Evolutionary conservation across 192 early-diverging fungal species (phyloP).

Genomic region (Gonapodya prolifera): DNA sequence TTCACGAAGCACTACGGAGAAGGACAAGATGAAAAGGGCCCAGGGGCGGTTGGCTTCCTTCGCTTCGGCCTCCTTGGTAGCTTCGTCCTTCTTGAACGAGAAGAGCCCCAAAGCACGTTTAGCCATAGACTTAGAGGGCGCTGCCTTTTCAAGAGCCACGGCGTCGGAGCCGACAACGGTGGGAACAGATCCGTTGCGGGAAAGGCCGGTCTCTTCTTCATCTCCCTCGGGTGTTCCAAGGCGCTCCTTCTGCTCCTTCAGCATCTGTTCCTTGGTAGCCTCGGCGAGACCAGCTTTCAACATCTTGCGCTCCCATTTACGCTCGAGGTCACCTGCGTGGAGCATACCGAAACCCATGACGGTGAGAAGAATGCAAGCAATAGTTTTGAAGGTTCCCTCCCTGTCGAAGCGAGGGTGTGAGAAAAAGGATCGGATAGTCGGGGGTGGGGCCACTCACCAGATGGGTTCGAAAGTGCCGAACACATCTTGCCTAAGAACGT

Average conservation of each 20-base stretch:
- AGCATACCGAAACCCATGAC: slow-evolving; percentile 74
- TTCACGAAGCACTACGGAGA: slow-evolving; percentile 6
- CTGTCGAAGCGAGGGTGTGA: slow-evolving; percentile 60
- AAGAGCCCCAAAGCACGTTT: no score
- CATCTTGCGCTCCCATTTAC: slow-evolving; percentile 64
- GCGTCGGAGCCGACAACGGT: neutral
- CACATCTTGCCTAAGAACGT: neutral
- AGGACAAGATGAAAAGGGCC: neutral
- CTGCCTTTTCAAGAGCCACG: neutral
- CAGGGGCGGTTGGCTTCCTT: neutral
- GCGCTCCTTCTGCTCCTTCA: neutral
- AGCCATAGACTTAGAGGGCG: no score
- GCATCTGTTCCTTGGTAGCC: neutral
- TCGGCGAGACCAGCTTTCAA: slow-evolving; percentile 11
- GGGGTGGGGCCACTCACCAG: slow-evolving; percentile 63
- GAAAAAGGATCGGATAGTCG: slow-evolving; percentile 63
- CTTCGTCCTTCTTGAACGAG: neutral
- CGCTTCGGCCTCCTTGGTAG: neutral
- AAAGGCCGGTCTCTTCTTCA: neutral
- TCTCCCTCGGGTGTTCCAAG: neutral
- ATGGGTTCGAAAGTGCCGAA: neutral
- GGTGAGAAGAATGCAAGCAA: slow-evolving; percentile 66
- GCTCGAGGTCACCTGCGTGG: slow-evolving; percentile 52
- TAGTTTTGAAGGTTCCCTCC: slow-evolving; percentile 73
- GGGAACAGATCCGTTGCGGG: neutral